phyloP scores from a whole-genome alignment of 495 filamentous ascomycete species.

The Polyplosphaeria fusca region DNA sequence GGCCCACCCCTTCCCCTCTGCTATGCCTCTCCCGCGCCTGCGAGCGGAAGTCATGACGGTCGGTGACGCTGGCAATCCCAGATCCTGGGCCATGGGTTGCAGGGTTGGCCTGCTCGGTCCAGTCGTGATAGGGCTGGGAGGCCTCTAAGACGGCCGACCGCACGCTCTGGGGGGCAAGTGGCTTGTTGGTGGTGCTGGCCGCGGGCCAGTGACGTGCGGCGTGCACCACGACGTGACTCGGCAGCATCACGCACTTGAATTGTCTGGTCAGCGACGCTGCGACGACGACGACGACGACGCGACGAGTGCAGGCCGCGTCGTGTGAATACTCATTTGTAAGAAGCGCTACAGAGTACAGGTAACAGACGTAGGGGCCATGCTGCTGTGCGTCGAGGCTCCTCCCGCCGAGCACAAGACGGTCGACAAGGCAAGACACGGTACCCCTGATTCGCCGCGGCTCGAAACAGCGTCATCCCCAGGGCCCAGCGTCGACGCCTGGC shows the following conservation, averaged over 20 bases:
- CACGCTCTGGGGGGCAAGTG: neutral
- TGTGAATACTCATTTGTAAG: no score
- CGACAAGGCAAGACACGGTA: no score
- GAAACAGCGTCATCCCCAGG: no score
- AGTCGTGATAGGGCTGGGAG: slow-evolving; percentile 26
- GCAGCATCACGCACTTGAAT: slow-evolving; percentile 20
- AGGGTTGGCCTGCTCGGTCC: slow-evolving; percentile 4
- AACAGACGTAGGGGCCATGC: no score
- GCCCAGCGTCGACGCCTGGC: no score
- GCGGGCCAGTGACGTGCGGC: neutral
- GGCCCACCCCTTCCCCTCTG: neutral
- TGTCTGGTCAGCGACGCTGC: slow-evolving; percentile 21
- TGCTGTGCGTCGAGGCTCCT: no score
- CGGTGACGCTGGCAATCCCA: slow-evolving; percentile 10
- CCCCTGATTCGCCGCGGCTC: no score
- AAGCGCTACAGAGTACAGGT: no score
- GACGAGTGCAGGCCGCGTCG: no score
- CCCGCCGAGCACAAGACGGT: no score
- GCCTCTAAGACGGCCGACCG: slow-evolving; percentile 1
- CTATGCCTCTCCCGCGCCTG: neutral
- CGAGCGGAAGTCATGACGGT: neutral
- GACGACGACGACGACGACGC: no score
- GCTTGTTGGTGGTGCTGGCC: slow-evolving; percentile 9
- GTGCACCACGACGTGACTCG: slow-evolving; percentile 19
- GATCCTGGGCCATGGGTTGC: slow-evolving; percentile 27